phyloP scores from a whole-genome alignment of 164 flowering plant genomes.

The Tinospora cordifolia region DNA sequence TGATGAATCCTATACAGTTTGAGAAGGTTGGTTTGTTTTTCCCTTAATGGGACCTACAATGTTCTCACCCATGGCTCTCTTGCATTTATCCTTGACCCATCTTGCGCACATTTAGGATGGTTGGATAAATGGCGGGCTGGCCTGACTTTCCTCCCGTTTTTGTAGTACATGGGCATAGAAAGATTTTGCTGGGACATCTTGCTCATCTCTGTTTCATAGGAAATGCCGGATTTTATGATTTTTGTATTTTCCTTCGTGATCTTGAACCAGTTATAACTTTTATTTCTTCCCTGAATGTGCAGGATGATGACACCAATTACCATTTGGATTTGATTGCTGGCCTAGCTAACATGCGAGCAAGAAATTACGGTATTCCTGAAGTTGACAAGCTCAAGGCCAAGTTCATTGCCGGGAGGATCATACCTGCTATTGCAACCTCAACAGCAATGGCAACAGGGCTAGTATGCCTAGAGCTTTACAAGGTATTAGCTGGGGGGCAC shows the following conservation, averaged over 20 bases:
- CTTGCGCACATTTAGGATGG: no score
- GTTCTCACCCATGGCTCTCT: not conserved
- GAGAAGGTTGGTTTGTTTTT: constrained; percentile 53
- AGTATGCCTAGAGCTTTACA: constrained; percentile 82
- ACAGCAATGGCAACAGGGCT: constrained; percentile 90
- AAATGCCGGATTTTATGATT: no score
- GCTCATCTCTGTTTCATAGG: no score
- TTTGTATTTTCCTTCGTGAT: not conserved
- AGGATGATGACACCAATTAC: constrained; percentile 84
- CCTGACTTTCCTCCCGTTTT: no score
- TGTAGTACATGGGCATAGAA: no score
- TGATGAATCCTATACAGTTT: constrained; percentile 78
- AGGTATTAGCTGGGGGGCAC: constrained; percentile 63
- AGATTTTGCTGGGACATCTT: no score
- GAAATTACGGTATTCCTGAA: constrained; percentile 80
- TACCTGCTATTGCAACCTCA: constrained; percentile 83
- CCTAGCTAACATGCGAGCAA: constrained; percentile 83
- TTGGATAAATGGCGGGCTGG: no score
- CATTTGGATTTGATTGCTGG: constrained; percentile 83
- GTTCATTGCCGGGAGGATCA: constrained; percentile 79
- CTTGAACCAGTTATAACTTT: not conserved
- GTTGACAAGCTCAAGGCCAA: constrained; percentile 85
- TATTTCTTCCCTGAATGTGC: constrained; percentile 14
- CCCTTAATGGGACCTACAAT: not conserved
- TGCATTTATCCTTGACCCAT: not conserved